Conservation (phyloP, 495 filamentous ascomycete species). For the Bacidia rubella region DNA sequence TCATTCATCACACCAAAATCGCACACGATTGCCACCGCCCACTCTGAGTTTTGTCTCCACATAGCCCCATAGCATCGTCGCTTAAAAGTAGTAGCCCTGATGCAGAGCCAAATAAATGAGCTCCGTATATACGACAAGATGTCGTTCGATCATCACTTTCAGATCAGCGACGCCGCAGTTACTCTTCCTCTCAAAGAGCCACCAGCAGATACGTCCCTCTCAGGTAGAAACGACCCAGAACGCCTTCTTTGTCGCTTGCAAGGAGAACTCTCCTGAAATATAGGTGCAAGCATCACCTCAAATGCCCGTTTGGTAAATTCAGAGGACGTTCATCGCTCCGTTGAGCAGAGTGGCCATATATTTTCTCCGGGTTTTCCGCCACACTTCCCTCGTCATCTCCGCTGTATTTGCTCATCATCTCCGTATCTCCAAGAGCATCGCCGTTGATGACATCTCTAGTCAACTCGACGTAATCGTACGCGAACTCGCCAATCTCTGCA, state of each 20-base stretch:
- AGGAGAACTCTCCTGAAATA: too few species aligned
- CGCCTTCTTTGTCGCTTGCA: too few species aligned
- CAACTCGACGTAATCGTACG: slow-evolving; percentile 94
- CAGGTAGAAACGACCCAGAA: too few species aligned
- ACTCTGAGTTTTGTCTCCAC: too few species aligned
- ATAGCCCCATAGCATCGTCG: too few species aligned
- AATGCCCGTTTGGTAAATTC: slow-evolving; percentile 3
- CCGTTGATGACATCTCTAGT: slow-evolving; percentile 67
- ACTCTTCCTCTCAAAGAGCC: too few species aligned
- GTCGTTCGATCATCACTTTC: too few species aligned
- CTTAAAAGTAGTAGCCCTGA: too few species aligned
- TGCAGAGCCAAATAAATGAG: too few species aligned
- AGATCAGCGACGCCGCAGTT: too few species aligned
- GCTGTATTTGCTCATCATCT: slow-evolving; percentile 16
- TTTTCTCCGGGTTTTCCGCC: slow-evolving; percentile 16
- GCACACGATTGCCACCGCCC: not conserved
- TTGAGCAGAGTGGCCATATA: slow-evolving; percentile 7
- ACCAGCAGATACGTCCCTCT: too few species aligned
- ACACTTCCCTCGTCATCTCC: slow-evolving; percentile 14
- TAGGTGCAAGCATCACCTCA: not conserved
- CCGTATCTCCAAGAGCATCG: slow-evolving; percentile 27
- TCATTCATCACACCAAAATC: not conserved
- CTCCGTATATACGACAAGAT: too few species aligned
- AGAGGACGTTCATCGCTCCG: slow-evolving; percentile 12
- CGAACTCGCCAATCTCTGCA: slow-evolving; percentile 93